phyloP scores from a whole-genome alignment of 805 yeast species.

The Metschnikowia gelsemii region DNA sequence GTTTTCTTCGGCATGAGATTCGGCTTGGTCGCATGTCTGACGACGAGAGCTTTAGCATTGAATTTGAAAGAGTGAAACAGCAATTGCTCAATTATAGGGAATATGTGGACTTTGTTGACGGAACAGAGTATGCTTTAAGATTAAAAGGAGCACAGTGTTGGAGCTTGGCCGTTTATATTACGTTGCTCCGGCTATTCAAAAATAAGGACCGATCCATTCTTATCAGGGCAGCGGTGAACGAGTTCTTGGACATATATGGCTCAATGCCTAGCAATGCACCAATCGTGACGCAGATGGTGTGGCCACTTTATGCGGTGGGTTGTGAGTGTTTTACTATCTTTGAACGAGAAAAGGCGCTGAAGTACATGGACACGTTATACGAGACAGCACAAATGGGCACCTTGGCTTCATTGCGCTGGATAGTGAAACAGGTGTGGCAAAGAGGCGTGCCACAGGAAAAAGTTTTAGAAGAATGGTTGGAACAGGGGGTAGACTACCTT shows the following conservation, averaged over 20 bases:
- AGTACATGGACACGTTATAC: constrained; percentile 44
- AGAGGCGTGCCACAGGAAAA: constrained; percentile 44
- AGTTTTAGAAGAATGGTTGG: constrained; percentile 43
- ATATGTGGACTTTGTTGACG: constrained; percentile 32
- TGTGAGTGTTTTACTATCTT: constrained; percentile 39
- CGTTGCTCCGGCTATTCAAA: constrained; percentile 29
- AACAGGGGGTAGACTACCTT: constrained; percentile 50
- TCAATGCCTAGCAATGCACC: constrained; percentile 48
- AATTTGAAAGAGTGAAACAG: constrained; percentile 33
- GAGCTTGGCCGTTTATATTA: constrained; percentile 42
- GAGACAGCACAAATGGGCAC: constrained; percentile 56
- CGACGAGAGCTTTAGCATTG: constrained; percentile 14
- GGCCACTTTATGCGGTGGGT: constrained; percentile 56
- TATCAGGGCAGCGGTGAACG: constrained; percentile 37
- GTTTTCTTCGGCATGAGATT: constrained; percentile 35
- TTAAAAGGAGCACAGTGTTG: constrained; percentile 58
- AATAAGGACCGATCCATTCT: constrained; percentile 26
- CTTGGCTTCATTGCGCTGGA: constrained; percentile 39
- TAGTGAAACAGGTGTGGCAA: constrained; percentile 49
- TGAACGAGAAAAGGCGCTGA: constrained; percentile 30
- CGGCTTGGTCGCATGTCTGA: constrained; percentile 12
- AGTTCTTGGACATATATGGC: constrained; percentile 48
- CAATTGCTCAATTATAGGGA: constrained; percentile 47
- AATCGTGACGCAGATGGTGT: constrained; percentile 58
- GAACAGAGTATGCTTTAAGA: constrained; percentile 37